Evolutionary conservation across 202 grass and related monocot species (phyloP), one percentile per base, ranked within the genome.

Genomic region (Eragrostis tef): DNA sequence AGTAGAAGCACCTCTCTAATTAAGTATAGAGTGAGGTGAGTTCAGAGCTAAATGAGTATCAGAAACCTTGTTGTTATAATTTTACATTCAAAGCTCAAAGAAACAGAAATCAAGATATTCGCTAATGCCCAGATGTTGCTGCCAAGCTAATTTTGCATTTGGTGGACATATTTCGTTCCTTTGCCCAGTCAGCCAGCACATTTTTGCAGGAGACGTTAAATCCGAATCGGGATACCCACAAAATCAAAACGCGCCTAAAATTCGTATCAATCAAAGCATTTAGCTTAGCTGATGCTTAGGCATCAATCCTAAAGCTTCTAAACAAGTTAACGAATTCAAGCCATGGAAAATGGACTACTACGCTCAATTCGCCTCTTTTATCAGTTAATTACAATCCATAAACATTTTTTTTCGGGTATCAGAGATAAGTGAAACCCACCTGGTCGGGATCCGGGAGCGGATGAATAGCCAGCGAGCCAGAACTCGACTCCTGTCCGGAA

Each of bases 351-450:
- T 64, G 65, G n/a, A 29, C 67, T 13, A 60, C 49, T n/a, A 71
- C 9, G 58, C 36, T 27, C 43, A 77, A 68, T 75, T 29, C 47
- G 58, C 49, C 36, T 78, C 46, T 8, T 24, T 11, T 48, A 10
- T 78, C 73, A 11, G 61, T 58, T 20, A 62, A 75, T 44, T 41
- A 21, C 39, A 14, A 22, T 63, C 34, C 48, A 50, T 11, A 42
- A 64, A 78, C 20, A 17, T 51, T 11, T 72, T 72, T 72, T 5
- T 44, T 72, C 20, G 17, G 42, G 4, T 62, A 4, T 49, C 17
- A 24, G 24, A 24, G 11, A 50, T 52, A 12, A 75, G 69, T n/a
- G 67, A 84, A 83, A 86, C 77, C 46, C 7, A 86, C 88, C 74
- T 79, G 67, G 5, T 43, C 61, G 41, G 59, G 20, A 88, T 85